Evolutionary conservation across 305 asterid species (phyloP).

Genomic region (Fraxinus greggii): DNA sequence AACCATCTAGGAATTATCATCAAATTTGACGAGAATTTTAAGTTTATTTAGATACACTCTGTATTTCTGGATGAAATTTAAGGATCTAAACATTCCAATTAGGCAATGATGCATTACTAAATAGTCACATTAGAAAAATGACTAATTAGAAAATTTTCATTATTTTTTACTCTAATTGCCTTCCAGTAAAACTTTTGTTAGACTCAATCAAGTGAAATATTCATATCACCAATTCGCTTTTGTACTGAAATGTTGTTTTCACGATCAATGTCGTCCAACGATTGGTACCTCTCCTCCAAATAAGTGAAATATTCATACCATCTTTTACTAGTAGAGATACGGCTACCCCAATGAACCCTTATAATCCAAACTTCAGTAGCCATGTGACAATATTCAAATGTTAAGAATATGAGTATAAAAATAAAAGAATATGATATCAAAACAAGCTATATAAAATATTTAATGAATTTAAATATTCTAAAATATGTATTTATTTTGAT

Average conservation of each 20-base stretch:
- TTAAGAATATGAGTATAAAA: not conserved
- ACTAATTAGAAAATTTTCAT: too few species aligned
- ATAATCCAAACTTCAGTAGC: not conserved
- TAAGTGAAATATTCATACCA: not conserved
- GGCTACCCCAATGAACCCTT: not conserved
- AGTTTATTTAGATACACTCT: too few species aligned
- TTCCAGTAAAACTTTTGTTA: not conserved
- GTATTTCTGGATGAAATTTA: not conserved
- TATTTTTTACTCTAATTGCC: not conserved
- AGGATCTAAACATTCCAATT: not conserved
- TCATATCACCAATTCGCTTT: not conserved
- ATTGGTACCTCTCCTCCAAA: not conserved
- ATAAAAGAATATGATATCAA: not conserved
- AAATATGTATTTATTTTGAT: not conserved
- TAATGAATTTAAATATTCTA: not conserved
- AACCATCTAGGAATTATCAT: too few species aligned
- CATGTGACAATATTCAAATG: not conserved
- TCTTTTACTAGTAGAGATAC: not conserved
- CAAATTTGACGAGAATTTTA: too few species aligned
- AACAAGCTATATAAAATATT: not conserved
- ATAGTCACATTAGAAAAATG: too few species aligned
- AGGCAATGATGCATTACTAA: not conserved
- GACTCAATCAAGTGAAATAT: not conserved
- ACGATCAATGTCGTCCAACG: not conserved
- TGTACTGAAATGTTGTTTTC: not conserved